These are phyloP conservation scores for Diaporthe longicolla DNA, from an alignment of 2,329 filamentous ascomycete species.

Conservation along the genomic window DNA sequence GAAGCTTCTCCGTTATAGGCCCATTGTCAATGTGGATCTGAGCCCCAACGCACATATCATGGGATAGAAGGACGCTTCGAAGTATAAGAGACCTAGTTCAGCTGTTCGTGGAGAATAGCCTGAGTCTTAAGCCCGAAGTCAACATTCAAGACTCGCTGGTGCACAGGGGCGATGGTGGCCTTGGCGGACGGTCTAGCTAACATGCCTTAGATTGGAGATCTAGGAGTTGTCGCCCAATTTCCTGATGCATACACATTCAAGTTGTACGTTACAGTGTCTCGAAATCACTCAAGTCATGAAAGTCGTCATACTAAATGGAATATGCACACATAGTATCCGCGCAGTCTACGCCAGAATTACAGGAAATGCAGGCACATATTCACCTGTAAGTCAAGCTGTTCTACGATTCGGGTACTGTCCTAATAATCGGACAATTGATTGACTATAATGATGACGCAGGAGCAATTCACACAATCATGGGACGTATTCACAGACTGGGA, in stretches of 20 bases:
- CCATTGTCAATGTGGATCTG: too few species aligned
- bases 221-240: neutral
- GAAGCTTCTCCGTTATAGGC: too few species aligned
- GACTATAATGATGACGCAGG: neutral
- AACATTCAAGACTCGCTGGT: too few species aligned
- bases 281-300: neutral
- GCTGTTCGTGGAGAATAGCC: too few species aligned
- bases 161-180: neutral
- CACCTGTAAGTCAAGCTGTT: neutral
- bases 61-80: too few species aligned
- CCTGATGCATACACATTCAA: neutral
- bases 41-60: too few species aligned
- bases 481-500: neutral
- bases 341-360: neutral
- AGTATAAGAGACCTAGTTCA: too few species aligned
- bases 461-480: neutral
- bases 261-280: neutral
- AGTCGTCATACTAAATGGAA: neutral
- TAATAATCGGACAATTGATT: neutral
- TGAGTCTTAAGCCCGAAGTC: too few species aligned
- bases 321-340: neutral
- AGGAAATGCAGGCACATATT: constrained; percentile 2
- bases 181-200: neutral
- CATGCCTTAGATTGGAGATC: neutral
- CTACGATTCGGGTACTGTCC: neutral